Percentiles rank a stretch among this genome's conserved stretches.
These are phyloP conservation scores for Metschnikowia sp. DNA, from an alignment of 805 yeast species.

Conservation along the genomic window DNA sequence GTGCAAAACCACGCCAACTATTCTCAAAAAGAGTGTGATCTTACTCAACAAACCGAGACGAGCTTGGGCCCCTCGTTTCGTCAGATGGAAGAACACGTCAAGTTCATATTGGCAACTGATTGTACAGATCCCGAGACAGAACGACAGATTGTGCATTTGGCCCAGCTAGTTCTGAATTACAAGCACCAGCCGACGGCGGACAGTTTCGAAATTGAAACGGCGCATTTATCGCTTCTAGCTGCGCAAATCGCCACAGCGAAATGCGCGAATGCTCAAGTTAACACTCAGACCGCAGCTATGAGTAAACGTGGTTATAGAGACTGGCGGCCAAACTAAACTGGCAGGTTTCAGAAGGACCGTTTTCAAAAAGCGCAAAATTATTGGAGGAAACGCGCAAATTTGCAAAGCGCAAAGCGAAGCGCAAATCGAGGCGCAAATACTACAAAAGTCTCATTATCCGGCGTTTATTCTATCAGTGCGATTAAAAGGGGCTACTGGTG, in stretches of 20 bases:
- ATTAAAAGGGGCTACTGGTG: no score
- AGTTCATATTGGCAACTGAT: conserved; percentile 17
- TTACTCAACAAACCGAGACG: conserved; percentile 10
- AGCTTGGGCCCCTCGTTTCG: conserved; percentile 14
- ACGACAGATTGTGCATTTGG: conserved; percentile 24
- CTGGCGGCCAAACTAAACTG: not conserved
- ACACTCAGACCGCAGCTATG: conserved; percentile 7
- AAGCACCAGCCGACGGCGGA: conserved; percentile 9
- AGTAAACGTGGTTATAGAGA: conserved; percentile 1
- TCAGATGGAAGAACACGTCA: conserved; percentile 24
- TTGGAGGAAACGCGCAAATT: no score
- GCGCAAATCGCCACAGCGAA: conserved; percentile 23
- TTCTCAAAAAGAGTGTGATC: conserved; percentile 12
- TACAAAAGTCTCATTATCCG: no score
- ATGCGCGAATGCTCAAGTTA: conserved; percentile 11
- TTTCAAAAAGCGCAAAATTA: no score
- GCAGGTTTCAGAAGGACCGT: not conserved
- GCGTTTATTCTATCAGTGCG: no score
- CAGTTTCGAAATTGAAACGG: conserved; percentile 19
- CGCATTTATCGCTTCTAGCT: conserved; percentile 30
- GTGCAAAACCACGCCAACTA: conserved; percentile 27
- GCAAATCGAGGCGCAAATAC: no score
- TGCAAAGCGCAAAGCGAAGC: no score
- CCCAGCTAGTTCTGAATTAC: conserved; percentile 21
- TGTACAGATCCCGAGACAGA: conserved; percentile 6